These are phyloP conservation scores for Amanita rimosa DNA, from an alignment of 768 basidiomycete species.

Conservation along the genomic window DNA sequence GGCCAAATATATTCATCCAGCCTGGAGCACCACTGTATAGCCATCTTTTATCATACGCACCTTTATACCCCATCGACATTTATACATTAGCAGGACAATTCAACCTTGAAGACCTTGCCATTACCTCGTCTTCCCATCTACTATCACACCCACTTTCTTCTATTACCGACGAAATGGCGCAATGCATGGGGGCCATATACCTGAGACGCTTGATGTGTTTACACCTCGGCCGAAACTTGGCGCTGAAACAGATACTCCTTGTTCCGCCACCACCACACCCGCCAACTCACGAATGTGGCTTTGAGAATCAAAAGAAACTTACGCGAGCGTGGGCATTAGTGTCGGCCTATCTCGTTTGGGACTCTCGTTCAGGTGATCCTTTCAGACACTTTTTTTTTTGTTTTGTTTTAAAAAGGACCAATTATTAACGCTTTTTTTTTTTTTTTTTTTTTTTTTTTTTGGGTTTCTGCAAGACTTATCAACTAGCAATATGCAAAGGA, in stretches of 20 bases:
- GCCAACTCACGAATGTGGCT: constrained; percentile 17
- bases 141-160: constrained; percentile 20
- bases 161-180: constrained; percentile 26
- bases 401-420: too few species aligned
- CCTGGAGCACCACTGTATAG: constrained; percentile 18
- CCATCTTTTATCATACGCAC: constrained; percentile 22
- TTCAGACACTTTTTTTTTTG: neutral
- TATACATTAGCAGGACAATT: constrained; percentile 28
- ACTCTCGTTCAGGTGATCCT: constrained; percentile 22
- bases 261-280: constrained; percentile 20
- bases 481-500: constrained; percentile 15
- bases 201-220: constrained; percentile 29
- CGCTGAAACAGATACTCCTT: constrained; percentile 21
- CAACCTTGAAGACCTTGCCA: constrained; percentile 26
- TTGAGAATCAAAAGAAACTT: constrained; percentile 21
- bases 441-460: constrained; percentile 1
- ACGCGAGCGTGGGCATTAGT: constrained; percentile 28
- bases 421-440: neutral
- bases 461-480: constrained; percentile 21
- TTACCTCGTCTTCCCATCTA: constrained; percentile 24
- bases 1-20: constrained; percentile 14
- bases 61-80: constrained; percentile 23
- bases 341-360: constrained; percentile 25
- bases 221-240: constrained; percentile 22
- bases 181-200: constrained; percentile 28